Evolutionary conservation across 768 basidiomycete species (phyloP).

Genomic region (Termitomyces sp.): DNA sequence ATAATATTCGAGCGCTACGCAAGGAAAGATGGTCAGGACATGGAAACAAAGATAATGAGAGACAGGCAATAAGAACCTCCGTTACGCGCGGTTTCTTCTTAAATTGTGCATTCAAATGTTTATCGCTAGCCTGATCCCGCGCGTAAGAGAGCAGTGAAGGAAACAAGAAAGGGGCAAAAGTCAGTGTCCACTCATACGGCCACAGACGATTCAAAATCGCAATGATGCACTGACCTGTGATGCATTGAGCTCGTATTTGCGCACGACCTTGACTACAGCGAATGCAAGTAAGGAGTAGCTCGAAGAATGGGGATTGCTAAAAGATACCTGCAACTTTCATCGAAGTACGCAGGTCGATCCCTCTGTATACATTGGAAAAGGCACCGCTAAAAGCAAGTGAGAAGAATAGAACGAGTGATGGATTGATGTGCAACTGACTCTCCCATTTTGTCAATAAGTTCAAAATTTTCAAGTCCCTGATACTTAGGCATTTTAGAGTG

Average conservation of each 20-base stretch:
- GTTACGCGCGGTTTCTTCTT: slow-evolving; percentile 97
- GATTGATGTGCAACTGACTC: slow-evolving; percentile 54
- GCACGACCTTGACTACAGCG: slow-evolving; percentile 81
- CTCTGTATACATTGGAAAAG: slow-evolving; percentile 98
- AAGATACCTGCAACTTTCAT: slow-evolving; percentile 77
- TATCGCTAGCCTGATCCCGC: slow-evolving; percentile 74
- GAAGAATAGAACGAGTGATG: slow-evolving; percentile 9
- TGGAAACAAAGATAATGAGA: slow-evolving; percentile 8
- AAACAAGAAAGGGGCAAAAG: slow-evolving; percentile 19
- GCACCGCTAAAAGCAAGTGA: slow-evolving; percentile 58
- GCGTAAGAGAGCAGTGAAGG: slow-evolving; percentile 23
- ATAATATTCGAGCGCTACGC: slow-evolving; percentile 92
- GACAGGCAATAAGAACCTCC: slow-evolving; percentile 60
- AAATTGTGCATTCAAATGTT: slow-evolving; percentile 89
- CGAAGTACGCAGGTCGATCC: slow-evolving; percentile 66
- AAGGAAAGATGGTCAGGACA: slow-evolving; percentile 25
- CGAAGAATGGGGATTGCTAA: slow-evolving; percentile 4
- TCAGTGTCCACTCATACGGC: slow-evolving; percentile 13
- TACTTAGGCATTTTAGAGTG: slow-evolving; percentile 80
- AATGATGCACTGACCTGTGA: slow-evolving; percentile 62
- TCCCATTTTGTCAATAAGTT: slow-evolving; percentile 83
- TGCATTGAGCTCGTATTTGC: slow-evolving; percentile 87
- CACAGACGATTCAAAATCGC: slow-evolving; percentile 18
- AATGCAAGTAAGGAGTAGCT: slow-evolving; percentile 14
- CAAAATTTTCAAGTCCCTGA: slow-evolving; percentile 77